A percentile compares a stretch with the other conserved stretches of the same genome.
Conservation (phyloP, 2,329 filamentous ascomycete genomes). For the Fusarium duplospermum region DNA sequence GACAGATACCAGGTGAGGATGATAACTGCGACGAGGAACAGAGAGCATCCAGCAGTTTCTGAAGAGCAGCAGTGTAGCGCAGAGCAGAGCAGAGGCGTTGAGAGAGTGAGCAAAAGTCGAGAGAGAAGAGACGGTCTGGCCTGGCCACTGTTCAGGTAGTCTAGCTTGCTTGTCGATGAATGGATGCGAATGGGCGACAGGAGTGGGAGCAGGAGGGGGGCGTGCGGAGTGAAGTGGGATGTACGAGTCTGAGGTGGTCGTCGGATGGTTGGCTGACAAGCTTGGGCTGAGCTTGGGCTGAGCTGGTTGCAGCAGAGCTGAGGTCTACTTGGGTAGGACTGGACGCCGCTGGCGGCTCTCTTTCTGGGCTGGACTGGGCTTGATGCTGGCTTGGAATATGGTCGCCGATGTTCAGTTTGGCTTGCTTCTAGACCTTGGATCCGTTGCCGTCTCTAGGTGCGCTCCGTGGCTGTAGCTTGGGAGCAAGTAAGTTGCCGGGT, state of each 20-base stretch:
- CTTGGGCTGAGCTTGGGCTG: slow-evolving; percentile 33
- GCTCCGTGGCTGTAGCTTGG: not conserved
- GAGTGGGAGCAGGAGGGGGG: slow-evolving; percentile 8
- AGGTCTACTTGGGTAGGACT: not conserved
- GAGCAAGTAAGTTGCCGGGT: not conserved
- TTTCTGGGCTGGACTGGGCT: not conserved
- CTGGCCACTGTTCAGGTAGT: not conserved
- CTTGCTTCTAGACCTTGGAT: slow-evolving; percentile 1
- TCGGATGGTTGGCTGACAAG: slow-evolving; percentile 21
- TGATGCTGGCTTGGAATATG: slow-evolving; percentile 1
- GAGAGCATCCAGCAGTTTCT: slow-evolving; percentile 66
- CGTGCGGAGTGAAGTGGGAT: slow-evolving; percentile 19
- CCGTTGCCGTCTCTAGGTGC: not conserved
- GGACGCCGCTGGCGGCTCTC: slow-evolving; percentile 8
- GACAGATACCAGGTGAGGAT: slow-evolving; percentile 89
- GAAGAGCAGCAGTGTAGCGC: slow-evolving; percentile 1
- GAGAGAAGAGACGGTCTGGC: slow-evolving; percentile 5
- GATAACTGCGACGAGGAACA: slow-evolving; percentile 91
- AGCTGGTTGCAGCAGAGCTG: slow-evolving; percentile 22
- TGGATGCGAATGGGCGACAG: not conserved
- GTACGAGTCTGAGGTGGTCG: slow-evolving; percentile 25
- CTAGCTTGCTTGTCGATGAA: not conserved
- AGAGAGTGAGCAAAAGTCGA: not conserved
- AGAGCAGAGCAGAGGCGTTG: not conserved
- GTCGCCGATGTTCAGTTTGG: not conserved